Evolutionary conservation across 345 rosid species (phyloP).

Genomic region (Schrenkiella parvula): DNA sequence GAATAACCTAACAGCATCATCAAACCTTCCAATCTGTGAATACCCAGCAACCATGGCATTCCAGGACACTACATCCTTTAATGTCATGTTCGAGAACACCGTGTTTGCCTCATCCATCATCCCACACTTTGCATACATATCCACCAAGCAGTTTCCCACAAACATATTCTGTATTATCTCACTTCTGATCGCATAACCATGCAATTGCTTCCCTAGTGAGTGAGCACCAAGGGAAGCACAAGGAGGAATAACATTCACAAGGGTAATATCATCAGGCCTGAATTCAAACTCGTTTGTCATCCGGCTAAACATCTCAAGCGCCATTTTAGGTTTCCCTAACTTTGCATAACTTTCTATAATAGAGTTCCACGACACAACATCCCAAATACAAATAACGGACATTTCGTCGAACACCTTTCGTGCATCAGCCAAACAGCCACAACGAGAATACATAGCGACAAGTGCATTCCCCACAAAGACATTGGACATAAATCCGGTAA

Average conservation of each 20-base stretch:
- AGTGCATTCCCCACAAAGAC: constrained; percentile 69
- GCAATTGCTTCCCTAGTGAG: constrained; percentile 52
- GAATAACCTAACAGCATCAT: constrained; percentile 54
- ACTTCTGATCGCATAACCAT: constrained; percentile 49
- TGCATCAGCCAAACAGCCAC: constrained; percentile 48
- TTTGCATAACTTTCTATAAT: constrained; percentile 51
- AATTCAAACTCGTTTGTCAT: constrained; percentile 41
- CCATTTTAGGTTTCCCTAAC: constrained; percentile 41
- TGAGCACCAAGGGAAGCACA: constrained; percentile 48
- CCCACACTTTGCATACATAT: constrained; percentile 80
- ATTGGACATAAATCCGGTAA: constrained; percentile 51
- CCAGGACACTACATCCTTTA: constrained; percentile 86
- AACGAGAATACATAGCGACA: constrained; percentile 61
- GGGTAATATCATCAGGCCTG: constrained; percentile 53
- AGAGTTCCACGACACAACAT: constrained; percentile 79
- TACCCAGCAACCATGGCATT: constrained; percentile 81
- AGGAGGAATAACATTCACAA: constrained; percentile 67
- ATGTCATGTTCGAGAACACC: constrained; percentile 51
- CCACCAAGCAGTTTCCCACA: constrained; percentile 71
- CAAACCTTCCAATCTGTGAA: constrained; percentile 65
- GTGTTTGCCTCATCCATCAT: constrained; percentile 57
- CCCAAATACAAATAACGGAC: constrained; percentile 38
- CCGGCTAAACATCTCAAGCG: constrained; percentile 43
- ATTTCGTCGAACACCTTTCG: constrained; percentile 72
- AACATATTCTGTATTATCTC: constrained; percentile 54